Conservation (phyloP, 1,284 basidiomycete species). For the Cutaneotrichosporon daszewskae region DNA sequence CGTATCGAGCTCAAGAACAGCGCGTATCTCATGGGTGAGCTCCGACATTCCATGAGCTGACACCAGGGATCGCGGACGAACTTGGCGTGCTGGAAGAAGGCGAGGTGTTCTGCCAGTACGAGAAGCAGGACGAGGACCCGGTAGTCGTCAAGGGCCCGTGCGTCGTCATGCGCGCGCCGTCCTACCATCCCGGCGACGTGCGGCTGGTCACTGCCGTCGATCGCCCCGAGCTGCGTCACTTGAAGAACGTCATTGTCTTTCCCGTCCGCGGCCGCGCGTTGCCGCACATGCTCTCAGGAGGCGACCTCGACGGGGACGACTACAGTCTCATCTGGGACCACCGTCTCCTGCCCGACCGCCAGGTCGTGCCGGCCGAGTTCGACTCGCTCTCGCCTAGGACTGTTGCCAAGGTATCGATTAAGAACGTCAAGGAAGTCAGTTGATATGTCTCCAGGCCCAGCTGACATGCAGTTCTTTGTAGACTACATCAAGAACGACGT, state of each 20-base stretch:
- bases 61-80: slow-evolving; percentile 28
- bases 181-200: slow-evolving; percentile 27
- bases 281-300: slow-evolving; percentile 15
- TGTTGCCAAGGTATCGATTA: slow-evolving; percentile 16
- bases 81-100: slow-evolving; percentile 21
- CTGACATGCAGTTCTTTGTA: slow-evolving; percentile 20
- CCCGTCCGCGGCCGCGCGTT: slow-evolving; percentile 16
- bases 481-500: slow-evolving; percentile 26
- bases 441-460: not conserved
- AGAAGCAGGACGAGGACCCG: slow-evolving; percentile 4
- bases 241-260: slow-evolving; percentile 32
- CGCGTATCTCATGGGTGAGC: slow-evolving; percentile 22
- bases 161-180: slow-evolving; percentile 23
- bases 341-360: slow-evolving; percentile 11
- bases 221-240: slow-evolving; percentile 18
- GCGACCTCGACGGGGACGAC: slow-evolving; percentile 28
- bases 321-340: slow-evolving; percentile 31
- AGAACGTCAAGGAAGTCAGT: slow-evolving; percentile 19
- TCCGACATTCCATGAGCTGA: not conserved
- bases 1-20: slow-evolving; percentile 22
- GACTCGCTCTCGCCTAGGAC: slow-evolving; percentile 5
- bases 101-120: slow-evolving; percentile 31
- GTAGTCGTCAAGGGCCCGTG: slow-evolving; percentile 22
- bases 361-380: slow-evolving; percentile 16
- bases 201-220: slow-evolving; percentile 23